A percentile compares a stretch with the other conserved stretches of the same genome.
phyloP scores from a whole-genome alignment of 2,329 filamentous ascomycete genomes.

The Fusarium globosum region DNA sequence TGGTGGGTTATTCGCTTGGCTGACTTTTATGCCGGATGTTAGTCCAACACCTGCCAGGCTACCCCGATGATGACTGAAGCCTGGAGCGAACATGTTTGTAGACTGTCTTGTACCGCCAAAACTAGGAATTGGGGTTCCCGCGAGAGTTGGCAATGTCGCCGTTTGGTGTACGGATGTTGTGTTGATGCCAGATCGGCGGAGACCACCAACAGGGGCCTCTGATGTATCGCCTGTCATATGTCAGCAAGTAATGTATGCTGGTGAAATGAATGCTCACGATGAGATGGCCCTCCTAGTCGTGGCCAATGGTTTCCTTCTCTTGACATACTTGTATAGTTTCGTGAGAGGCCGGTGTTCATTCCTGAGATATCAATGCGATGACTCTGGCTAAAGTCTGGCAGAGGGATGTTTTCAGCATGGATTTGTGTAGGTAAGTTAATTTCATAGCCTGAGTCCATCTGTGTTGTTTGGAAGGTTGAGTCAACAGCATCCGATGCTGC shows the following conservation, averaged over 20 bases:
- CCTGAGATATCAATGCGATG: conserved; percentile 32
- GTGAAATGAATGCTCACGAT: conserved; percentile 22
- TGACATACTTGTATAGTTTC: conserved; percentile 11
- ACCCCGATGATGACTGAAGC: conserved; percentile 36
- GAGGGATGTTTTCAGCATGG: background rate
- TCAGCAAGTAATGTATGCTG: conserved; percentile 7
- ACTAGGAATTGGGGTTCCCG: conserved; percentile 15
- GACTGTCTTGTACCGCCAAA: conserved; percentile 18
- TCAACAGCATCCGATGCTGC: conserved; percentile 62
- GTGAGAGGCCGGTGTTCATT: conserved; percentile 30
- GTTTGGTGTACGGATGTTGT: conserved; percentile 13
- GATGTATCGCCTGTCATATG: conserved; percentile 15
- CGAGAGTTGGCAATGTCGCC: conserved; percentile 5
- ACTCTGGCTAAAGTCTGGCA: conserved; percentile 21
- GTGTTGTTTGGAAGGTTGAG: conserved; percentile 39
- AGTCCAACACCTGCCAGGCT: conserved; percentile 45
- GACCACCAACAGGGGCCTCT: conserved; percentile 6
- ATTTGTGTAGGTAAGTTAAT: background rate
- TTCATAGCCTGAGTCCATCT: conserved; percentile 12
- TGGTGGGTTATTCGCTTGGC: conserved; percentile 39
- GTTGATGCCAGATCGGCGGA: conserved; percentile 20
- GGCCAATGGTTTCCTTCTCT: conserved; percentile 36
- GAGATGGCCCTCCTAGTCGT: conserved; percentile 14
- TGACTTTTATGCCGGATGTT: conserved; percentile 47
- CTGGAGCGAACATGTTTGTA: conserved; percentile 14